These are phyloP conservation scores for Tillandsia fasciculata DNA, from an alignment of 176 grass and related monocot genomes.

Conservation along the genomic window DNA sequence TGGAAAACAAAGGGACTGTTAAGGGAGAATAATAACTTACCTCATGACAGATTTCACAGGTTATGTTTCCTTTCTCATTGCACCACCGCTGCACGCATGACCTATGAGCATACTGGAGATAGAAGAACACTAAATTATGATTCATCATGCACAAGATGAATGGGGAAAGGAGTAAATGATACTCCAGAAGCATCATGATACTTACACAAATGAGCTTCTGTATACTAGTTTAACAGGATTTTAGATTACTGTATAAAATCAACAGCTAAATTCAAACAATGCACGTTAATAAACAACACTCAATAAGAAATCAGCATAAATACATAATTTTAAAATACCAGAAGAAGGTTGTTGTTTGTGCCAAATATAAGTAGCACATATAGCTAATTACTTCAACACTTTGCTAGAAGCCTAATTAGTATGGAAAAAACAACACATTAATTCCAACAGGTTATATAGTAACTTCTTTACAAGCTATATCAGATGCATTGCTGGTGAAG, in stretches of 20 bases:
- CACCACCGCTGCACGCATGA: slow-evolving; percentile 83
- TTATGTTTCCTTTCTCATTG: slow-evolving; percentile 87
- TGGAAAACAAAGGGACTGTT: background rate
- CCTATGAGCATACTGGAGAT: slow-evolving; percentile 78
- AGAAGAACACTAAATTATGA: background rate
- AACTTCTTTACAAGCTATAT: background rate
- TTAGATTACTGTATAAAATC: too few relatives aligned
- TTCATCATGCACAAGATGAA: slow-evolving; percentile 14
- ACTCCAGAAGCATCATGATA: background rate
- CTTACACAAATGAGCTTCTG: background rate
- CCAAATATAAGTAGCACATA: background rate
- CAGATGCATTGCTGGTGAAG: too few relatives aligned
- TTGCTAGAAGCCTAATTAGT: background rate
- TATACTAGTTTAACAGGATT: background rate
- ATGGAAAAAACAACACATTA: too few relatives aligned
- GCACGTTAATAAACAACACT: background rate
- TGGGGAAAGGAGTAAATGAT: slow-evolving; percentile 19
- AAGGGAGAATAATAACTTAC: slow-evolving; percentile 17
- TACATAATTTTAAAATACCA: background rate
- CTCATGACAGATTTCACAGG: slow-evolving; percentile 83
- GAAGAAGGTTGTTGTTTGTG: too few relatives aligned
- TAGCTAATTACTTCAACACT: background rate
- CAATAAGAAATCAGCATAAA: background rate
- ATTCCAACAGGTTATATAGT: too few relatives aligned
- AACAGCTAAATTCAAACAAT: background rate